These are phyloP conservation scores for Pyrenophora graminea DNA, from an alignment of 2,329 filamentous ascomycete species.

Conservation along the genomic window DNA sequence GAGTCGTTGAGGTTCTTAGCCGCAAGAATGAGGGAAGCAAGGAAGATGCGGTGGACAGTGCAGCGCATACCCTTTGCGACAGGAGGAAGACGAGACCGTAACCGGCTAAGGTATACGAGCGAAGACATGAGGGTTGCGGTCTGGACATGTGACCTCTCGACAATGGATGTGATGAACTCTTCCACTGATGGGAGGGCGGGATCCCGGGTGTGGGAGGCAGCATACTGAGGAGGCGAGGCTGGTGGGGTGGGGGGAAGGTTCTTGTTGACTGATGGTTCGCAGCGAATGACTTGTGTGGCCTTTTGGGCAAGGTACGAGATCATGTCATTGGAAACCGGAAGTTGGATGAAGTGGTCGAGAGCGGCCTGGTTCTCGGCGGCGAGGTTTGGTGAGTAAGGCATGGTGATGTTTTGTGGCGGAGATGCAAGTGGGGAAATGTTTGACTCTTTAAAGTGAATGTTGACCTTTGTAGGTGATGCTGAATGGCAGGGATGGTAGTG, in stretches of 20 bases:
- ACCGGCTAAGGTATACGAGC: slow-evolving; percentile 85
- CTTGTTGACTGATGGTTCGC: slow-evolving; percentile 62
- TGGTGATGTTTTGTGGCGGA: slow-evolving; percentile 32
- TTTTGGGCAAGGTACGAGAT: slow-evolving; percentile 75
- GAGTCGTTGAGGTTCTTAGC: slow-evolving; percentile 99
- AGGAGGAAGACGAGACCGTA: slow-evolving; percentile 83
- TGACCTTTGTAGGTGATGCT: slow-evolving; percentile 12
- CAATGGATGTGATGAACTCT: slow-evolving; percentile 88
- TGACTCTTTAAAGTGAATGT: slow-evolving; percentile 25
- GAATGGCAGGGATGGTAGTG: slow-evolving; percentile 3
- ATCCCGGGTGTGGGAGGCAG: slow-evolving; percentile 54
- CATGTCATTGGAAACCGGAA: slow-evolving; percentile 75
- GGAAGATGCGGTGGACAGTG: slow-evolving; percentile 96
- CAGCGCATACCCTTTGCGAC: slow-evolving; percentile 96
- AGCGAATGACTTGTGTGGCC: slow-evolving; percentile 77
- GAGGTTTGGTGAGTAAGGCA: slow-evolving; percentile 53
- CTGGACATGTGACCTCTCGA: slow-evolving; percentile 92
- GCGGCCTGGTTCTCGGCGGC: slow-evolving; percentile 68
- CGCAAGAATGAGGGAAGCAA: slow-evolving; percentile 80
- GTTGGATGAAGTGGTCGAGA: slow-evolving; percentile 79
- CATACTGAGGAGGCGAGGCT: slow-evolving; percentile 60
- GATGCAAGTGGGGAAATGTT: slow-evolving; percentile 17
- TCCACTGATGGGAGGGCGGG: slow-evolving; percentile 74
- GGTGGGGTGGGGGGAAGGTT: slow-evolving; percentile 63
- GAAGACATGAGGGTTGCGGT: slow-evolving; percentile 97